These are phyloP conservation scores for Tolypocladium ovalisporum DNA, from an alignment of 2,329 filamentous ascomycete species.

Conservation along the genomic window DNA sequence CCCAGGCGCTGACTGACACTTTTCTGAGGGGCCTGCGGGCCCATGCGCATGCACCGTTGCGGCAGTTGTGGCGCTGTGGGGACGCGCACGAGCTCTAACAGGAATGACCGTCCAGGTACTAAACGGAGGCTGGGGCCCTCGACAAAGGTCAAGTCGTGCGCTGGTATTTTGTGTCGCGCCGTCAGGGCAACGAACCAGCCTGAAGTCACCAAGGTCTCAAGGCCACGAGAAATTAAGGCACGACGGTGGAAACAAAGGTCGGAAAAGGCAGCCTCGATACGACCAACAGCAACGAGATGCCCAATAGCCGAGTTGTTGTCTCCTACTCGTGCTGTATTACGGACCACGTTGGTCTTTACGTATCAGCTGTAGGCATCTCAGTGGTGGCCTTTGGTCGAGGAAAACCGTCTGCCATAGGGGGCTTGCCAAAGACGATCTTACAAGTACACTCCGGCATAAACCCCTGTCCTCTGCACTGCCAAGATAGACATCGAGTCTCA, in stretches of 20 bases:
- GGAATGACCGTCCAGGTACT: neutral
- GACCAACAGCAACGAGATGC: neutral
- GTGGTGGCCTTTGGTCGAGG: too few relatives aligned
- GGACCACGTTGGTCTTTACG: neutral
- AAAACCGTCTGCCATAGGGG: too few relatives aligned
- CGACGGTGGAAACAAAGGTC: neutral
- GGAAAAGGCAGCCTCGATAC: neutral
- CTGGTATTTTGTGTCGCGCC: neutral
- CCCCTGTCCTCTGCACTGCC: too few relatives aligned
- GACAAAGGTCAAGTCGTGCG: neutral
- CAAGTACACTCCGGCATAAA: too few relatives aligned
- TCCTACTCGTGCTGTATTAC: too few relatives aligned
- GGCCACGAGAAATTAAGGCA: slow-evolving; percentile 1
- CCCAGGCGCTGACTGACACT: neutral
- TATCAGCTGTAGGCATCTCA: too few relatives aligned
- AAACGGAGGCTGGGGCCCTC: neutral
- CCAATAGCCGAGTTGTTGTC: neutral
- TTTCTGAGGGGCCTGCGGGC: neutral
- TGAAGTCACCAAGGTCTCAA: neutral
- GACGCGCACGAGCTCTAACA: neutral
- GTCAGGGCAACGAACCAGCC: neutral
- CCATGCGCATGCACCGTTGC: neutral
- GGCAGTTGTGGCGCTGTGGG: neutral
- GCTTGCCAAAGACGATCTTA: too few relatives aligned
- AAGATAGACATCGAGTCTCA: too few relatives aligned